A percentile compares a stretch with the other conserved stretches of the same genome.
Evolutionary conservation across 768 basidiomycete species (phyloP).

Genomic region (Megacollybia marginata): DNA sequence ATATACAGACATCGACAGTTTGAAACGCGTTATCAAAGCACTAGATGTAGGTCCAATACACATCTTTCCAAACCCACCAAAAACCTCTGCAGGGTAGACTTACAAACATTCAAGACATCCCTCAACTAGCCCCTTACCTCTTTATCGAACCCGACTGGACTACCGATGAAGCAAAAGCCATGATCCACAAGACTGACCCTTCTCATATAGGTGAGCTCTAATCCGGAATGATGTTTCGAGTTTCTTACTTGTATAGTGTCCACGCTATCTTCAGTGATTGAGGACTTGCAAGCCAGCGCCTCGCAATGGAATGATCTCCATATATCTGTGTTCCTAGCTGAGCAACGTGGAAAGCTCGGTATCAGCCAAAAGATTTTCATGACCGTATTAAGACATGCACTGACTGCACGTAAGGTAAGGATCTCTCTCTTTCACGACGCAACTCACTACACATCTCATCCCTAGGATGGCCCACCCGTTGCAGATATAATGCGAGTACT

Average conservation of each 20-base stretch:
- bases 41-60: slow-evolving; percentile 40
- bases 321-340: slow-evolving; percentile 32
- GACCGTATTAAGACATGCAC: slow-evolving; percentile 65
- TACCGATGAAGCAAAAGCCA: slow-evolving; percentile 44
- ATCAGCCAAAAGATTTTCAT: slow-evolving; percentile 51
- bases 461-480: slow-evolving; percentile 42
- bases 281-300: slow-evolving; percentile 23
- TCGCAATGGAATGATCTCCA: slow-evolving; percentile 30
- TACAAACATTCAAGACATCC: slow-evolving; percentile 65
- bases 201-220: slow-evolving; percentile 38
- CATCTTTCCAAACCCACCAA: not conserved
- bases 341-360: slow-evolving; percentile 30
- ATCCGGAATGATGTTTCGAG: not conserved
- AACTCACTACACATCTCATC: not conserved
- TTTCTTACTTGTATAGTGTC: not conserved
- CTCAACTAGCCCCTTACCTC: slow-evolving; percentile 63
- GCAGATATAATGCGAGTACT: slow-evolving; percentile 36
- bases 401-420: slow-evolving; percentile 78
- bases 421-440: not conserved
- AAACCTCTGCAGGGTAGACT: slow-evolving; percentile 50
- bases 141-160: slow-evolving; percentile 63
- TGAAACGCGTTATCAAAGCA: slow-evolving; percentile 54
- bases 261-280: slow-evolving; percentile 23
- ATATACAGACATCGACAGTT: slow-evolving; percentile 47
- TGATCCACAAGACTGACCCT: slow-evolving; percentile 36